Base-by-base conservation (phyloP, 257 asterid species). In the Nicotiana tomentosiformis region DNA sequence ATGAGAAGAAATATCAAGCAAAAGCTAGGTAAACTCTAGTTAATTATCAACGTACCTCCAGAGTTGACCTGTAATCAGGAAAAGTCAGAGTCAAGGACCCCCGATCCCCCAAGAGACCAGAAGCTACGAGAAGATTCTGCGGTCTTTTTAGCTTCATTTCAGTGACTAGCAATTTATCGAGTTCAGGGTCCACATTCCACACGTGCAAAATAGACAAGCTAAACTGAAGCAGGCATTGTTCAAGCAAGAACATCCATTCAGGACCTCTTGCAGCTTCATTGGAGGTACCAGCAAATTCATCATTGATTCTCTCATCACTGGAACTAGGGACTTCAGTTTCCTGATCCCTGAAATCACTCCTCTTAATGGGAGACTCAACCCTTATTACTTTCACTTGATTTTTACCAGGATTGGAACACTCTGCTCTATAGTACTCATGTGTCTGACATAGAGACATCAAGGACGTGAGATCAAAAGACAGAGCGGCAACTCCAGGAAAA, bases 31-130 rank as follows among this genome's bases (percentile, higher is more conserved):
- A 81, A 84, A 72, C 80, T 69, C 82, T 62, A 56, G 86, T 43
- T 43, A 72, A 83, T 85, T 55, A 77, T 67, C 67, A 26, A 57
- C 72, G 81, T 93, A 96, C 99, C 98, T 96, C 95, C 29, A 96
- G 90, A 53, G 93, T 92, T 82, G 98, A 91, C 83, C 66, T 83
- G 85, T 92, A 79, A 81, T 93, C 93, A 72, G 99, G 98, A 89
- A 94, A 93, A 61, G 94, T 84, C 70, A 96, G 88, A 57, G 99
- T 96, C 90, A 96, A 87, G 46, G 98, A 92, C 82, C 98, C 98
- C 86, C 94, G 88, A 83, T 96, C 98, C 88, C 99, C 99, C 57
- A 94, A 80, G 83, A 96, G 86, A 80, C 99, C 99, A 90, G 98
- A 92, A 82, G 99, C 92, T 78, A 94, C 89, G 82, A 88, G 89